phyloP scores from a whole-genome alignment of 2,329 filamentous ascomycete genomes.

The Helminthosporium solani region DNA sequence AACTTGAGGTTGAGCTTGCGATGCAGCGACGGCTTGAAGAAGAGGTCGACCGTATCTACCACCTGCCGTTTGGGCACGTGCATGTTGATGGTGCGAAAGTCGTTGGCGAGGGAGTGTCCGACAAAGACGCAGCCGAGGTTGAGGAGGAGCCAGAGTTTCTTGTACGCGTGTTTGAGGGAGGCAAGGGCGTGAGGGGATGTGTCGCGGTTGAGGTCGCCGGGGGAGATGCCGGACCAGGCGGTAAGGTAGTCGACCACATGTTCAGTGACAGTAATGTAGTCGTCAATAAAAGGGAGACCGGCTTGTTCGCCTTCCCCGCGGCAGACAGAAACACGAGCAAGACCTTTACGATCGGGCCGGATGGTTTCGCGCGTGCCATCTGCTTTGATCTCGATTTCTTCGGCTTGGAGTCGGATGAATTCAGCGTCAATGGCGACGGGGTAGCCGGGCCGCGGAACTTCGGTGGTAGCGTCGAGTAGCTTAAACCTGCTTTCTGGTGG shows the following conservation, averaged over 20 bases:
- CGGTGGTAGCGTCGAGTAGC: slow-evolving; percentile 57
- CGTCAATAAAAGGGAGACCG: slow-evolving; percentile 88
- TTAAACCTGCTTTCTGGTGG: slow-evolving; percentile 59
- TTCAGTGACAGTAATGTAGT: slow-evolving; percentile 91
- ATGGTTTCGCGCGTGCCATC: slow-evolving; percentile 92
- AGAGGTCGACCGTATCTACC: slow-evolving; percentile 91
- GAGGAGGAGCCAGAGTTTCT: slow-evolving; percentile 94
- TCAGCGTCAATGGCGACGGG: slow-evolving; percentile 93
- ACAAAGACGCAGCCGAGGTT: slow-evolving; percentile 94
- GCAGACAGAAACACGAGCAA: slow-evolving; percentile 90
- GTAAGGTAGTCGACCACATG: slow-evolving; percentile 95
- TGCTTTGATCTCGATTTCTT: slow-evolving; percentile 94
- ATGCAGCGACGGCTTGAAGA: slow-evolving; percentile 76
- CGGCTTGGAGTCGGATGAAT: slow-evolving; percentile 88
- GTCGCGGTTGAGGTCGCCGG: slow-evolving; percentile 77
- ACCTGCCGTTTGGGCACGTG: slow-evolving; percentile 88
- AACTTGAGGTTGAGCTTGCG: slow-evolving; percentile 91
- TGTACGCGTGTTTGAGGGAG: slow-evolving; percentile 87
- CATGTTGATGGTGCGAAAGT: slow-evolving; percentile 98
- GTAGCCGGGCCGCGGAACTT: slow-evolving; percentile 69
- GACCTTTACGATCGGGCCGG: slow-evolving; percentile 81
- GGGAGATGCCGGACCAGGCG: slow-evolving; percentile 85
- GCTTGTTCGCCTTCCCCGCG: slow-evolving; percentile 76
- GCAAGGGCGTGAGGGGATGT: slow-evolving; percentile 81
- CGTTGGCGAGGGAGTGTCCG: slow-evolving; percentile 88